Conservation (phyloP, 495 filamentous ascomycete genomes). For the Darksidea phi region DNA sequence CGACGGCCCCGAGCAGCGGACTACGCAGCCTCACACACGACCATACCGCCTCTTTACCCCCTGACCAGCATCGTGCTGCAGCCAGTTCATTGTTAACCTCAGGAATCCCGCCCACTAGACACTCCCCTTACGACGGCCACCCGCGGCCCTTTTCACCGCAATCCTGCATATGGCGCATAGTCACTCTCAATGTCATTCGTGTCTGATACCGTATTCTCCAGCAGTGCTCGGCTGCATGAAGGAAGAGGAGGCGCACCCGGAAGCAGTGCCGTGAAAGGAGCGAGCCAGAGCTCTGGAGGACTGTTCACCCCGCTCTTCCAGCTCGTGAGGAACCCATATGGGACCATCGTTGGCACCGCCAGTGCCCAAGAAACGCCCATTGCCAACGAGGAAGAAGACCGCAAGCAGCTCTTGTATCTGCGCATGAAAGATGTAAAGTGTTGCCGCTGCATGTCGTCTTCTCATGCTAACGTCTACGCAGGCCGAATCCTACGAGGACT, state of each 20-base stretch:
- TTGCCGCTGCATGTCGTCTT: not conserved
- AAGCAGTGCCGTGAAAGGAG: conserved; percentile 15
- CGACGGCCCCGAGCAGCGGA: not conserved
- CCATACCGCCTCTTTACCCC: conserved; percentile 16
- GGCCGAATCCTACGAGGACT: conserved; percentile 43
- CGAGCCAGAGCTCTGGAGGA: conserved; percentile 28
- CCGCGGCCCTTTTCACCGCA: conserved; percentile 17
- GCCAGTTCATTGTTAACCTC: not conserved
- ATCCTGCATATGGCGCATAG: conserved; percentile 32
- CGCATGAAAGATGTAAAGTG: conserved; percentile 36
- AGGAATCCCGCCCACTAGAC: not conserved
- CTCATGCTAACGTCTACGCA: conserved; percentile 18
- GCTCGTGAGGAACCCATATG: conserved; percentile 32
- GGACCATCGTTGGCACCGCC: conserved; percentile 23
- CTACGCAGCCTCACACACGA: not conserved
- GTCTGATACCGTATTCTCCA: conserved; percentile 32
- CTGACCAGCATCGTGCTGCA: conserved; percentile 1
- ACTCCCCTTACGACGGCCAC: conserved; percentile 19
- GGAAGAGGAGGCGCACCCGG: not conserved
- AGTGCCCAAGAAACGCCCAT: not conserved
- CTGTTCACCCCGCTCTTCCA: conserved; percentile 34
- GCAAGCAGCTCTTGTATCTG: conserved; percentile 37
- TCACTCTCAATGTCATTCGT: conserved; percentile 37
- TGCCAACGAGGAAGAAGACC: conserved; percentile 8
- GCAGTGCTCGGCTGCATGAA: conserved; percentile 24